Base-by-base conservation (phyloP, 2,329 filamentous ascomycete genomes). In the Sordariomycetes sp. region DNA sequence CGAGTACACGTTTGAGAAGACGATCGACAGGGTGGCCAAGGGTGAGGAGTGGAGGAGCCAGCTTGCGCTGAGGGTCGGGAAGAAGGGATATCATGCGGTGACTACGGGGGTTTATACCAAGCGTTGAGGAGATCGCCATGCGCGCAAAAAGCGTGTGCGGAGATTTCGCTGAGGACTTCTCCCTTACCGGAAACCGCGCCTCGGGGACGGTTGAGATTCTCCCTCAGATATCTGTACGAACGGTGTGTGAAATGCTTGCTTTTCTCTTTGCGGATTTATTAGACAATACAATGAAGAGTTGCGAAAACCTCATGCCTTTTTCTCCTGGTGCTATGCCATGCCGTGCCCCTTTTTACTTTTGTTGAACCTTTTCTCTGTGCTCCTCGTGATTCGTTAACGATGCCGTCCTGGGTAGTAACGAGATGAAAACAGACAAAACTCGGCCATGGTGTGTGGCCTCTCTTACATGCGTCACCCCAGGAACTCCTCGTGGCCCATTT, bases 61-160 rank as follows among this genome's bases (percentile, higher is more conserved):
- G 32, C 35, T 68, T 42, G 55, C 55, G 1, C 35, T 39, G 1
- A 45, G 40, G 38, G 59, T 68, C 3, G 64, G 64, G 0, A 62
- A 52, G 46, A 59, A 51, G 42, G 64, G 64, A 3, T 68, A 68
- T 39, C 64, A 68, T 38, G 53, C 51, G 14, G 50, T 53, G 1
- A 51, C 53, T 8, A 64, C 59, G 3, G 64, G 64, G 0, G 54
- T 68, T 5, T 68, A 68, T 30, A 66, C 63, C 4, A 42, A 48
- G 10, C 43, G 54, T 27, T 53, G 44, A n/a, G n/a, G n/a, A n/a
- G n/a, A n/a, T n/a, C n/a, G n/a, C n/a, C n/a, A n/a, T n/a, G n/a
- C n/a, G n/a, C n/a, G n/a, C n/a, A n/a, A n/a, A n/a, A n/a, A 50
- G 27, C 17, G 32, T n/a, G 25, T 8, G 21, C 8, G 21, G 8